These are phyloP conservation scores for Fusarium cyanostomum DNA, from an alignment of 2,329 filamentous ascomycete genomes.

Conservation along the genomic window DNA sequence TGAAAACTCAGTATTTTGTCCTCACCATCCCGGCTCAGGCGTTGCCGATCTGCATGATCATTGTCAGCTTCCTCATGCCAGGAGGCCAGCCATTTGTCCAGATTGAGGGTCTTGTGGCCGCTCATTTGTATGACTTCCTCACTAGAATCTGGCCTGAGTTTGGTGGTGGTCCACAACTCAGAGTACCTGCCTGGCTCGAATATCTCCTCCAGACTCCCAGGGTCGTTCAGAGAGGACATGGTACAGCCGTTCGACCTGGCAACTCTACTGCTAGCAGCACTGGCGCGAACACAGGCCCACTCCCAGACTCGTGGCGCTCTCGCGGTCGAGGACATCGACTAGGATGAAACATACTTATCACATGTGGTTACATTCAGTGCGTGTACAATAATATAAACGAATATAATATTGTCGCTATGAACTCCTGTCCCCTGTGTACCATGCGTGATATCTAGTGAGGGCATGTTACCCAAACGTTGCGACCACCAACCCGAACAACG, in stretches of 20 bases:
- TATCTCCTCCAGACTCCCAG: conserved; percentile 66
- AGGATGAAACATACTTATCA: conserved; percentile 51
- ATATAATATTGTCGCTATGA: conserved; percentile 4
- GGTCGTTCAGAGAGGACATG: conserved; percentile 46
- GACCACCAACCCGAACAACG: conserved; percentile 19
- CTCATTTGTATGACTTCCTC: conserved; percentile 91
- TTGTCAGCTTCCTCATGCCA: conserved; percentile 74
- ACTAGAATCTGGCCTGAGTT: conserved; percentile 89
- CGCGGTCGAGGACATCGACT: conserved; percentile 71
- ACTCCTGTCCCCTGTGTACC: not conserved
- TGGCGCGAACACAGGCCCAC: conserved; percentile 57
- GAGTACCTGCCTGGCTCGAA: conserved; percentile 77
- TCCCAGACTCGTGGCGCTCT: conserved; percentile 71
- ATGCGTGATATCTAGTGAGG: not conserved
- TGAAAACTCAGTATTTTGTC: conserved; percentile 81
- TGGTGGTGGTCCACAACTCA: conserved; percentile 80
- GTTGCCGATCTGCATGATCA: conserved; percentile 82
- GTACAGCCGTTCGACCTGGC: conserved; percentile 64
- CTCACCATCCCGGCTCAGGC: conserved; percentile 84
- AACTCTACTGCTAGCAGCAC: conserved; percentile 52
- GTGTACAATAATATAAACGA: conserved; percentile 5
- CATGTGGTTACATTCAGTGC: not conserved
- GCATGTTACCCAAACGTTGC: not conserved
- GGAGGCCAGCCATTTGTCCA: conserved; percentile 70
- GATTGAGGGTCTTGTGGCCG: conserved; percentile 81